Percentiles rank a stretch among this genome's conserved stretches.
Conservation (phyloP, 495 filamentous ascomycete species). For the Xylaria nigripes region DNA sequence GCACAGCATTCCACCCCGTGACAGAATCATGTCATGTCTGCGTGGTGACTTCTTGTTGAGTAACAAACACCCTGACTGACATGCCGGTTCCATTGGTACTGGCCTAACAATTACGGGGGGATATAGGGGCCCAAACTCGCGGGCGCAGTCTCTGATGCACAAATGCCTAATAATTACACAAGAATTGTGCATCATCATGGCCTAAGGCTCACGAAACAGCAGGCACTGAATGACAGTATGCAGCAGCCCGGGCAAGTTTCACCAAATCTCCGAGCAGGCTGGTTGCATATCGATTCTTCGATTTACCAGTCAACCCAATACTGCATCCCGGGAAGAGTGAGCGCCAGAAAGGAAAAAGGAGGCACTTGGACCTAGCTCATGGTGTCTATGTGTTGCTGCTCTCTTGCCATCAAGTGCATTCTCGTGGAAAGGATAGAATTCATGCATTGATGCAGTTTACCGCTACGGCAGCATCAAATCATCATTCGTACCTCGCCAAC, state of each 20-base stretch:
- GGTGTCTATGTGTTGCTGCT: background rate
- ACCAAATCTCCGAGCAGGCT: constrained; percentile 26
- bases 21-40: background rate
- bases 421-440: background rate
- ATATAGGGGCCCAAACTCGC: background rate
- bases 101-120: background rate
- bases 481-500: background rate
- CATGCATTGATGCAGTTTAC: background rate
- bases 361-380: background rate
- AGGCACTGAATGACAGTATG: constrained; percentile 8
- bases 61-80: background rate
- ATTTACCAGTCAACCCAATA: background rate
- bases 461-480: background rate
- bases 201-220: background rate
- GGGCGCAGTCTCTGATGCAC: background rate
- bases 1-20: background rate
- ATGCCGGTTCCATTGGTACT: background rate
- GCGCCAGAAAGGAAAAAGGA: background rate
- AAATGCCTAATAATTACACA: background rate
- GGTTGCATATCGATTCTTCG: constrained; percentile 15
- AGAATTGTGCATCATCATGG: background rate
- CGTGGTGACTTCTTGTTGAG: background rate
- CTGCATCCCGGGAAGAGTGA: background rate
- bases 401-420: background rate
- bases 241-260: constrained; percentile 11